A percentile compares a stretch with the other conserved stretches of the same genome.
Conservation (phyloP, 495 filamentous ascomycete genomes). For the Neurospora hispaniola region DNA sequence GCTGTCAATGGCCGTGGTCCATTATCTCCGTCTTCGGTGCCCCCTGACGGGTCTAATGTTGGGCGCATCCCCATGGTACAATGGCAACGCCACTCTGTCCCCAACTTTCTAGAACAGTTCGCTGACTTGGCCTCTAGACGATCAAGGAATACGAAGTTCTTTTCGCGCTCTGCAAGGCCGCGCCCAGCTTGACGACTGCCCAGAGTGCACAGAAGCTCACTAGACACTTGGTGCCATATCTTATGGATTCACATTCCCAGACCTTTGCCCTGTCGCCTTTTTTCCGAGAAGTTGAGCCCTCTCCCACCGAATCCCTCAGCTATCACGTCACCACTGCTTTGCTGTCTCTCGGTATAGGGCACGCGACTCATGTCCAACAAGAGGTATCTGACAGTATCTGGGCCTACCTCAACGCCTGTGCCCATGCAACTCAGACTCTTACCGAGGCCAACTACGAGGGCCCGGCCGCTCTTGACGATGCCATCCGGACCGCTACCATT, state of each 20-base stretch:
- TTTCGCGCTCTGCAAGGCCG: conserved; percentile 79
- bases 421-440: conserved; percentile 34
- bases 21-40: conserved; percentile 3
- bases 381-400: conserved; percentile 49
- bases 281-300: conserved; percentile 70
- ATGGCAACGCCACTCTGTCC: background rate
- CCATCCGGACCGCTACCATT: conserved; percentile 58
- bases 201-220: conserved; percentile 66
- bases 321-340: conserved; percentile 65
- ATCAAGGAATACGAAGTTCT: conserved; percentile 83
- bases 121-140: conserved; percentile 28
- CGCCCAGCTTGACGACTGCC: conserved; percentile 52
- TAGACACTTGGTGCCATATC: conserved; percentile 64
- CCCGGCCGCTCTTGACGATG: conserved; percentile 46
- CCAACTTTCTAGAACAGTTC: background rate
- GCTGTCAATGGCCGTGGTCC: conserved; percentile 23
- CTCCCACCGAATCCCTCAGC: conserved; percentile 83
- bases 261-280: conserved; percentile 68
- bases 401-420: conserved; percentile 57
- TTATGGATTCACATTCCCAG: conserved; percentile 73
- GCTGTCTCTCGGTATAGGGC: conserved; percentile 63
- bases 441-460: conserved; percentile 42
- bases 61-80: conserved; percentile 42
- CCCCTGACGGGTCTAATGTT: conserved; percentile 18
- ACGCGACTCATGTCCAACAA: conserved; percentile 49